These are phyloP conservation scores for Aspergillus sojae DNA, from an alignment of 2,329 filamentous ascomycete species.

Conservation along the genomic window DNA sequence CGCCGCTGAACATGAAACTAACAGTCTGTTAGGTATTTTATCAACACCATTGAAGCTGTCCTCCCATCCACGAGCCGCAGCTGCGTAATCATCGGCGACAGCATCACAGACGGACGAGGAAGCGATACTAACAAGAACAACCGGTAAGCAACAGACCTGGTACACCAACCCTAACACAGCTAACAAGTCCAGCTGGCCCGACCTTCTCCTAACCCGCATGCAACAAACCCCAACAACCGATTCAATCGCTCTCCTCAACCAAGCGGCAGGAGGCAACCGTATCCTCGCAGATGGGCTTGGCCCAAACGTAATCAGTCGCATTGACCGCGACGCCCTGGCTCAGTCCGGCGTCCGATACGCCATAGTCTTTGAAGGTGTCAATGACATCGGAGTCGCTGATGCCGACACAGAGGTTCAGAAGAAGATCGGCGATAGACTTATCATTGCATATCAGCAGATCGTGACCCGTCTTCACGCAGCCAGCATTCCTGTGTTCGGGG, in stretches of 20 bases:
- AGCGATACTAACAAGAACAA: conserved; percentile 63
- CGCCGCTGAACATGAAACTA: conserved; percentile 18
- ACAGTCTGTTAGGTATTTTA: conserved; percentile 56
- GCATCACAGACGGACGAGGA: conserved; percentile 66
- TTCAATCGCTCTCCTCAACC: conserved; percentile 62
- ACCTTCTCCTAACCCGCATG: conserved; percentile 57
- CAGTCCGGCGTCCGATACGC: conserved; percentile 62
- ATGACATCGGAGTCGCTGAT: conserved; percentile 63
- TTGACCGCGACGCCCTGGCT: conserved; percentile 66
- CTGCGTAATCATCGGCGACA: conserved; percentile 63
- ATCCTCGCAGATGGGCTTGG: conserved; percentile 65
- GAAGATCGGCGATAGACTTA: conserved; percentile 54
- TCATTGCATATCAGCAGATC: conserved; percentile 63
- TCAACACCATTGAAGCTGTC: conserved; percentile 61
- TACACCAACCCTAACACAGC: neutral
- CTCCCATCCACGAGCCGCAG: conserved; percentile 47
- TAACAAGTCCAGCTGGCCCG: conserved; percentile 53
- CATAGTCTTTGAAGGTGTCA: conserved; percentile 70
- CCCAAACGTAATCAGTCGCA: conserved; percentile 61
- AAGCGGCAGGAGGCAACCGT: conserved; percentile 70
- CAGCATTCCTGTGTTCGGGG: conserved; percentile 61
- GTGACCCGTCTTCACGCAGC: conserved; percentile 56
- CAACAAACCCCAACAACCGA: conserved; percentile 49
- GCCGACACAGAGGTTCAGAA: conserved; percentile 49
- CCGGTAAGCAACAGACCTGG: conserved; percentile 32